Percentiles rank a stretch among this genome's conserved stretches.
Conservation (phyloP, 78 protist genomes). For the Mastigamoeba balamuthi region DNA sequence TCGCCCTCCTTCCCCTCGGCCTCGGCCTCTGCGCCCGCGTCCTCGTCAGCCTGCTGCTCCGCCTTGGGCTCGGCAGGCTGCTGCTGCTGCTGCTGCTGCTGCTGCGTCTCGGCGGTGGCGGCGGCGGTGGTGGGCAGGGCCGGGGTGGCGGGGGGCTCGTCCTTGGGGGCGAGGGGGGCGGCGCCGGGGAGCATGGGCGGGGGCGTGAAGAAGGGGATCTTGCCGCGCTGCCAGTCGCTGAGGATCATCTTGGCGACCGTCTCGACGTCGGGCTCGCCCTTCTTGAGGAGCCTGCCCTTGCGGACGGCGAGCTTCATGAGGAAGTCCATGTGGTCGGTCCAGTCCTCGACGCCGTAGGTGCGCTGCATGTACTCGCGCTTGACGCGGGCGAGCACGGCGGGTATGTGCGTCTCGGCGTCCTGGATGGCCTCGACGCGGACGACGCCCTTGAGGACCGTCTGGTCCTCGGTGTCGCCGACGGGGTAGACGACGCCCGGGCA, state of each 20-base stretch:
- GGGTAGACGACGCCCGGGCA: slow-evolving; percentile 95
- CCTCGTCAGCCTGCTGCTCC: too few relatives aligned
- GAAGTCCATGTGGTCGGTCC: slow-evolving; percentile 76
- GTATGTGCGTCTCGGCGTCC: slow-evolving; percentile 61
- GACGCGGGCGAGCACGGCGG: slow-evolving; percentile 59
- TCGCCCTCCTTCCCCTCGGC: too few relatives aligned
- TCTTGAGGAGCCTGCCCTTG: slow-evolving; percentile 19
- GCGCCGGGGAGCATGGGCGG: too few relatives aligned
- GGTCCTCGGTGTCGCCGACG: slow-evolving; percentile 66
- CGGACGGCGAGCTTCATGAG: slow-evolving; percentile 45
- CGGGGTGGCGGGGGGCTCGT: too few relatives aligned
- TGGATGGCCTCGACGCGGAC: slow-evolving; percentile 85
- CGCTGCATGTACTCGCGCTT: slow-evolving; percentile 63
- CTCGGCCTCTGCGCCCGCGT: too few relatives aligned
- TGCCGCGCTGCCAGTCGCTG: slow-evolving; percentile 88
- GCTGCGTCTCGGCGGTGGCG: too few relatives aligned
- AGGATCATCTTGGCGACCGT: slow-evolving; percentile 79
- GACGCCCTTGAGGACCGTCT: slow-evolving; percentile 76
- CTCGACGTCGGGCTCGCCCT: slow-evolving; percentile 78
- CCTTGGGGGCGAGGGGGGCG: too few relatives aligned
- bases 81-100: too few relatives aligned
- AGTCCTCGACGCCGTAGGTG: slow-evolving; percentile 66
- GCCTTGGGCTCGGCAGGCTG: too few relatives aligned
- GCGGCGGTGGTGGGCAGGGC: too few relatives aligned
- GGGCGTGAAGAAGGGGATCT: slow-evolving; percentile 77